Conservation (phyloP, 73 alveolate species). For the Tetrahymena elliotti region DNA sequence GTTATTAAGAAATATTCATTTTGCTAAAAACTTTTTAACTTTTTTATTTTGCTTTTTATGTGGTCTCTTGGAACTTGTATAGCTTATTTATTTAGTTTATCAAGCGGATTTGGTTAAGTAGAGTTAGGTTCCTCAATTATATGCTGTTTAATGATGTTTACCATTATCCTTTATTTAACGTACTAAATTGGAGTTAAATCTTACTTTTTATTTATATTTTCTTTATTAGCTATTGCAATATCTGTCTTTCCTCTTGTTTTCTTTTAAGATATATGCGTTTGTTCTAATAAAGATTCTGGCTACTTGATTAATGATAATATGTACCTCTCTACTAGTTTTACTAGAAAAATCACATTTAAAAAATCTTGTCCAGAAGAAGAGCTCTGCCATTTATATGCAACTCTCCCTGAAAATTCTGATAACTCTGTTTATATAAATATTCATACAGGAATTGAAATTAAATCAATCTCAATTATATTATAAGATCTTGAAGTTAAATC, state of each 20-base stretch:
- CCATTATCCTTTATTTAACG: background rate
- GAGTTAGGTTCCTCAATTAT: background rate
- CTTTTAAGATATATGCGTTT: background rate
- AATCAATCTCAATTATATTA: background rate
- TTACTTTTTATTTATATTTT: background rate
- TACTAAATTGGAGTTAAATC: background rate
- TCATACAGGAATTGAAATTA: slow-evolving; percentile 16
- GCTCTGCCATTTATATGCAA: slow-evolving; percentile 33
- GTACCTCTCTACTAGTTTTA: background rate
- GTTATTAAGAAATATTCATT: background rate
- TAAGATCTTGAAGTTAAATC: background rate
- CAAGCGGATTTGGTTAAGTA: background rate
- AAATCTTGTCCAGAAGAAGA: slow-evolving; percentile 3
- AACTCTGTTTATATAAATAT: slow-evolving; percentile 25
- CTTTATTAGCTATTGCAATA: background rate
- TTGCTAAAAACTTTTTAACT: background rate
- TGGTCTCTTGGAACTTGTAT: background rate
- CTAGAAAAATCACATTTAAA: background rate
- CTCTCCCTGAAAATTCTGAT: slow-evolving; percentile 16
- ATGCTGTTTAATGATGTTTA: background rate
- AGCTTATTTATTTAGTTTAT: background rate
- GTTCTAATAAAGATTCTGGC: background rate
- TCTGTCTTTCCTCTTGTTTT: background rate
- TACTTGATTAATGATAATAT: background rate
- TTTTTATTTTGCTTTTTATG: background rate